Percentiles rank a stretch among this genome's conserved stretches.
phyloP scores from a whole-genome alignment of 129 eudicot species.

The Chrysanthemum lavandulifolium region DNA sequence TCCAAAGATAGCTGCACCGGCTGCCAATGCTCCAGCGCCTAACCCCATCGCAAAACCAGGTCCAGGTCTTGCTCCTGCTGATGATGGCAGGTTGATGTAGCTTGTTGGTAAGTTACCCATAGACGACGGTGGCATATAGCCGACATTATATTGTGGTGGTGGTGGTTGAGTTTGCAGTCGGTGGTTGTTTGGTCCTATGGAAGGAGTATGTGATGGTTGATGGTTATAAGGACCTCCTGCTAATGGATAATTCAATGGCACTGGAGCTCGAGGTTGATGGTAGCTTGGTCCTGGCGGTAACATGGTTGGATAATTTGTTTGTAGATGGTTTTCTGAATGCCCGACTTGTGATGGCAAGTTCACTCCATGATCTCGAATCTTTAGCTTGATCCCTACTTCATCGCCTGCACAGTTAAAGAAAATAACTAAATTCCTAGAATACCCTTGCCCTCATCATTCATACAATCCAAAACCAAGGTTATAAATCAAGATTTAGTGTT shows the following conservation, averaged over 20 bases:
- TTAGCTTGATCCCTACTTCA: constrained; percentile 64
- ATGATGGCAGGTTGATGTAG: constrained; percentile 65
- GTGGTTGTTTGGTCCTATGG: constrained; percentile 38
- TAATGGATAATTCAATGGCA: constrained; percentile 19
- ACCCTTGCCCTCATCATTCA: not conserved
- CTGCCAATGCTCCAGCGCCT: constrained; percentile 94
- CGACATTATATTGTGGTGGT: constrained; percentile 57
- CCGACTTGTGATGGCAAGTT: constrained; percentile 30
- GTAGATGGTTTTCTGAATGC: constrained; percentile 43
- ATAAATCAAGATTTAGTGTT: constrained; percentile 6
- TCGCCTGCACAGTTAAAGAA: constrained; percentile 33
- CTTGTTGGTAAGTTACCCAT: constrained; percentile 35
- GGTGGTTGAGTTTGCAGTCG: constrained; percentile 53
- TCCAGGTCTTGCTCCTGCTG: constrained; percentile 46
- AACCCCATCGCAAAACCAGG: constrained; percentile 77
- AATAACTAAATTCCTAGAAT: not conserved
- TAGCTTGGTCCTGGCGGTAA: constrained; percentile 35
- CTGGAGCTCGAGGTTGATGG: constrained; percentile 31
- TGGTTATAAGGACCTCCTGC: constrained; percentile 30
- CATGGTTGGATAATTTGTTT: constrained; percentile 23
- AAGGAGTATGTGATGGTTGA: constrained; percentile 26
- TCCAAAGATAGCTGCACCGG: constrained; percentile 86
- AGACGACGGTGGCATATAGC: constrained; percentile 60
- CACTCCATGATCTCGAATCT: constrained; percentile 40
- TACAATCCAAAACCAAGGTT: constrained; percentile 9